Evolutionary conservation across 1,139 yeast genomes (phyloP).

Genomic region (Debaryomyces nepalensis): DNA sequence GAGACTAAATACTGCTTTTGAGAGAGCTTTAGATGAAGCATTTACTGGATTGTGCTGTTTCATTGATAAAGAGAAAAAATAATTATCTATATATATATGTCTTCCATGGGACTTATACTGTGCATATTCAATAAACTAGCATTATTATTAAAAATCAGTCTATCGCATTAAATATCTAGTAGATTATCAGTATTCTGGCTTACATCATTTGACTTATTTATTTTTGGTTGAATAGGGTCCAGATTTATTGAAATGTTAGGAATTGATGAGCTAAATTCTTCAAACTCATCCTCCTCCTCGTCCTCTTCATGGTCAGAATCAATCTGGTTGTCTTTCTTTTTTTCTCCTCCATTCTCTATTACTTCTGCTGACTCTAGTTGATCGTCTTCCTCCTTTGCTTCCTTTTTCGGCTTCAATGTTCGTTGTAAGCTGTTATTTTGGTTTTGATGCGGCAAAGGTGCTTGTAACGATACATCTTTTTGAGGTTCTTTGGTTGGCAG

Average conservation of each 20-base stretch:
- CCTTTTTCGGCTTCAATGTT: too few relatives aligned
- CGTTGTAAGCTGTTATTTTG: too few relatives aligned
- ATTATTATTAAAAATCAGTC: not conserved
- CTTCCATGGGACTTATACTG: not conserved
- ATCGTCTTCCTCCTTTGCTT: not conserved
- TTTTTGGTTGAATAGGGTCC: constrained; percentile 2
- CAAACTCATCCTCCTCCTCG: constrained; percentile 23
- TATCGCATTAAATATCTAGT: constrained; percentile 13
- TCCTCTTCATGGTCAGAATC: not conserved
- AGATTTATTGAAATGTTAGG: constrained; percentile 13
- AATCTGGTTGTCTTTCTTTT: not conserved
- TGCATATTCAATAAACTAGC: constrained; percentile 1
- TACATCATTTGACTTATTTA: constrained; percentile 11
- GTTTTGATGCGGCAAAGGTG: too few relatives aligned
- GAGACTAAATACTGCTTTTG: constrained; percentile 68
- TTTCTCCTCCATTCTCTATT: not conserved
- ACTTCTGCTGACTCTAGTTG: constrained; percentile 3
- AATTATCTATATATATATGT: not conserved
- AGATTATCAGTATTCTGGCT: constrained; percentile 12
- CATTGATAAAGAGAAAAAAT: constrained; percentile 64
- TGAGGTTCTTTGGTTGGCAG: too few relatives aligned
- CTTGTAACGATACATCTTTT: too few relatives aligned
- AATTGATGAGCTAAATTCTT: constrained; percentile 25
- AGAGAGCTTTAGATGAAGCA: constrained; percentile 83
- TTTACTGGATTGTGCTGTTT: constrained; percentile 87